Base-by-base conservation (phyloP, 2,329 filamentous ascomycete species). In the Chlorencoelia australis region DNA sequence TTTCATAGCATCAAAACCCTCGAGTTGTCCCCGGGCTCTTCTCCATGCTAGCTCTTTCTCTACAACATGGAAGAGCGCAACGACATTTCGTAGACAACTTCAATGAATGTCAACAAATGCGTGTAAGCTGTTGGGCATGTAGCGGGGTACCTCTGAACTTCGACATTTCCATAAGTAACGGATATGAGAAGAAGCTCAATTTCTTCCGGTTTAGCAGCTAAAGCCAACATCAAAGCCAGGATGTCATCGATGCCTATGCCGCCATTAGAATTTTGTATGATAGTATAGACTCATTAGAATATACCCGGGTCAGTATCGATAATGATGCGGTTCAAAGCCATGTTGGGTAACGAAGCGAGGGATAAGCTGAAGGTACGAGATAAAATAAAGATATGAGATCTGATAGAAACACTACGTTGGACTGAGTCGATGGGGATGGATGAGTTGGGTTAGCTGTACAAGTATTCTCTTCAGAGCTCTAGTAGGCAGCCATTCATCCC, bases 291-390 rank as follows among this genome's bases (percentile, higher is more conserved):
- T 3, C 3, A 25, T 25, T 10, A 25, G 15, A 26, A 27, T 59
- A 48, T 67, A 84, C 88, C 64, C 48, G 89, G 89, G 58, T 96
- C 91, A 2, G 89, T 96, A 57, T 98, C 91, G 53, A 98, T 91
- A 52, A 98, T 95, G 49, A 98, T 79, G 53, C 81, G 78, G 52
- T 73, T 76, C 50, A 75, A 76, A 18, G 78, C 71, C 79, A 84
- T 83, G 39, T 30, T 50, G 39, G 28, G 24, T n/a, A n/a, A n/a
- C n/a, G n/a, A n/a, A n/a, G n/a, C n/a, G n/a, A n/a, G n/a, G n/a
- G n/a, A n/a, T n/a, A n/a, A n/a, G n/a, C n/a, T n/a, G n/a, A n/a
- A n/a, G n/a, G n/a, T n/a, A n/a, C n/a, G n/a, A n/a, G n/a, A n/a
- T n/a, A n/a, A n/a, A n/a, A n/a, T n/a, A n/a, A n/a, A n/a, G n/a